A percentile compares a stretch with the other conserved stretches of the same genome.
These are phyloP conservation scores for Picea sitchensis DNA, from an alignment of 75 land plant genomes.

Conservation along the genomic window DNA sequence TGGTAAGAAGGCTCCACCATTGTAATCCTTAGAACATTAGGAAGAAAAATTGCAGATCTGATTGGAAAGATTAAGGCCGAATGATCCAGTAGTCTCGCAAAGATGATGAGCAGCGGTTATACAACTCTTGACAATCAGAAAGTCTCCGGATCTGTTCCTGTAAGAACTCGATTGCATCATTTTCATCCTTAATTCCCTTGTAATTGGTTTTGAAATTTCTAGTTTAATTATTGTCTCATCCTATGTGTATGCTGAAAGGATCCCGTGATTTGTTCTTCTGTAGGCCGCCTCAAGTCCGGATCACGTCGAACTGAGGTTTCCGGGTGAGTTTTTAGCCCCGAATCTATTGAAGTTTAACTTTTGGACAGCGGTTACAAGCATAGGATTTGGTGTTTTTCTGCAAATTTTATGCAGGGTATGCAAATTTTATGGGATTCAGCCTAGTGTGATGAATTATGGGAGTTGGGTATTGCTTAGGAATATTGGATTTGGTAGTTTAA, in stretches of 20 bases:
- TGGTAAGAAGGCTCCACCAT: too few relatives aligned
- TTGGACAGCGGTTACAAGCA: not conserved
- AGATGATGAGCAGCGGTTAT: conserved; percentile 55
- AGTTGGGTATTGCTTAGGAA: not conserved
- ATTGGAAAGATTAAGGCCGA: too few relatives aligned
- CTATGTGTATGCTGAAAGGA: not conserved
- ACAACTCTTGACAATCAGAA: conserved; percentile 44
- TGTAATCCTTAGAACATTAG: too few relatives aligned
- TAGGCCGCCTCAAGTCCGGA: conserved; percentile 32
- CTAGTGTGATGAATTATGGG: not conserved
- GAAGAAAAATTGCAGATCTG: too few relatives aligned
- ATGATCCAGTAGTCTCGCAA: not conserved
- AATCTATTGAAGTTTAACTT: not conserved
- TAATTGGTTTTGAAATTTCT: not conserved
- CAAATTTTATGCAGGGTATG: not conserved
- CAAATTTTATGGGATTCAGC: not conserved
- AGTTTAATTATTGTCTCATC: not conserved
- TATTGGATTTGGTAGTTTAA: not conserved
- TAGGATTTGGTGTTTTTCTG: not conserved
- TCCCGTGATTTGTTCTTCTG: not conserved
- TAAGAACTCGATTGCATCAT: conserved; percentile 9
- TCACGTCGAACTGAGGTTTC: conserved; percentile 18
- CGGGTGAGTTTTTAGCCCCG: conserved; percentile 10
- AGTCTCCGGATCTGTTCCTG: conserved; percentile 61
- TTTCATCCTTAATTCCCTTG: not conserved